These are phyloP conservation scores for Acmispon strigosus DNA, from an alignment of 306 rosid genomes.

Conservation along the genomic window DNA sequence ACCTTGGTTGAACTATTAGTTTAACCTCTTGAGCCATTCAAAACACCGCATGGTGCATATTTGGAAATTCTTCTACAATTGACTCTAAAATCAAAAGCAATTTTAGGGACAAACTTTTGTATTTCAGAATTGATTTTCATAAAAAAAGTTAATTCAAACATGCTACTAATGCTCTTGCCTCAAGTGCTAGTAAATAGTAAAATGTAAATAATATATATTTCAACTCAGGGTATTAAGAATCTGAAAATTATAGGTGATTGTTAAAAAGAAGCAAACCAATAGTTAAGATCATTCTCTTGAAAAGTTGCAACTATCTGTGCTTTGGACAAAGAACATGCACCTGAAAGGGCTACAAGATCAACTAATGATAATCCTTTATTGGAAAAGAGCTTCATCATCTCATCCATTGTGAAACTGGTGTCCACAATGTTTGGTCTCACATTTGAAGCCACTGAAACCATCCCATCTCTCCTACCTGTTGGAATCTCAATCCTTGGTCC, in stretches of 20 bases:
- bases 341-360: slow-evolving; percentile 81
- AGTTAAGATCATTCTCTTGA: neutral
- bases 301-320: neutral
- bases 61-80: neutral
- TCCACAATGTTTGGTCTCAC: slow-evolving; percentile 86
- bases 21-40: neutral
- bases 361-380: slow-evolving; percentile 70
- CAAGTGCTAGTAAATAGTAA: neutral
- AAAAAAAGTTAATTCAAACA: no score
- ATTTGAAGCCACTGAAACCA: slow-evolving; percentile 62
- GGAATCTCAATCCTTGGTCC: slow-evolving; percentile 71
- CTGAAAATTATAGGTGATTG: neutral
- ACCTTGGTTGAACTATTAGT: neutral
- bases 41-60: neutral
- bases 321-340: slow-evolving; percentile 21
- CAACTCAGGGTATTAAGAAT: neutral
- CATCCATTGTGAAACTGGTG: slow-evolving; percentile 73
- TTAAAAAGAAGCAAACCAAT: neutral
- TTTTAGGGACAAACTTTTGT: no score
- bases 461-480: slow-evolving; percentile 81
- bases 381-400: slow-evolving; percentile 58
- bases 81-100: no score
- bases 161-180: no score
- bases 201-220: neutral
- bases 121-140: no score